Base-by-base conservation (phyloP, 225 moss, liverwort and hornwort species). In the Polytrichum commune region DNA sequence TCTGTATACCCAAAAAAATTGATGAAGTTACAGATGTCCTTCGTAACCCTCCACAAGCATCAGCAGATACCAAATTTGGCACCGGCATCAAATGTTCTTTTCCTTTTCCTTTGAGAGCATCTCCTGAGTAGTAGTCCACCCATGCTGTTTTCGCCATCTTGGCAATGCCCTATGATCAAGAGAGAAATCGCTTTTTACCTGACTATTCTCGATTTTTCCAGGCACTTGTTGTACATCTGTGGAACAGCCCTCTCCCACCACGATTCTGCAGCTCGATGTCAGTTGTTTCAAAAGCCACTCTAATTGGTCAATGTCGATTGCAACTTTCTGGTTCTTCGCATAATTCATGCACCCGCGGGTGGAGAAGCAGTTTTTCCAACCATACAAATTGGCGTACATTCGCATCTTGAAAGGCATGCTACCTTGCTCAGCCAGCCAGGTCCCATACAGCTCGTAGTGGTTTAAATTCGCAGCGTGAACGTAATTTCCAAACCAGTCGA, bases 401-500 rank as follows among this genome's bases (percentile, higher is more conserved):
- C 88, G 85, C 96, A 93, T 91, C 60, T 82, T 81, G 5, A 92
- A 78, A 65, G 96, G 96, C 91, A 97, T 94, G 74, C 90, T 86
- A 69, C 92, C 92, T 65, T 90, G 82, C 20, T 86, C 87, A 0
- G 89, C 60, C 30, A 91, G 85, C 96, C 96, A 97, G 27, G 92
- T 97, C 72, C 96, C 96, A 64, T 85, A 88, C 57, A 97, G 89
- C 75, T 91, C 93, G 57, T 89, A 82, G 54, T 97, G 90, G 69
- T 89, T 82, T 79, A 94, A 75, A 54, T 86, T 82, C 7, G 96
- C 84, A 1, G 96, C 90, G 74, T 97, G 96, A 25, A 96, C 79
- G 70, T 97, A 97, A 71, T 97, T 97, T 35, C 88, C 86, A 38
- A 94, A 94, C 96, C 96, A 97, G 75, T 94, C 90, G 25, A 97